phyloP scores from a whole-genome alignment of 768 basidiomycete genomes.

The Amanita molliuscula region DNA sequence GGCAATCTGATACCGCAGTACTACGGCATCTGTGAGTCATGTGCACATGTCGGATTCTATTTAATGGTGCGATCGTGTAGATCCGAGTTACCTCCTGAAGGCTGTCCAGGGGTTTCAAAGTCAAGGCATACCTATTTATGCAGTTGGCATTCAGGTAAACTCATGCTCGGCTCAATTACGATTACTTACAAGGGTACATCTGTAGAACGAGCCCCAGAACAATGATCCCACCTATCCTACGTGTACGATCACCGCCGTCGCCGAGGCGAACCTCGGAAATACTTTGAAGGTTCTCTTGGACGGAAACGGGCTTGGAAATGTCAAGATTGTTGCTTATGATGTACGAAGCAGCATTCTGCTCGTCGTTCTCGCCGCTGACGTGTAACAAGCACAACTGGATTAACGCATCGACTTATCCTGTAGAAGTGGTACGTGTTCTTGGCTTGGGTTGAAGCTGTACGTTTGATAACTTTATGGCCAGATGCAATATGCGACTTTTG shows the following conservation, averaged over 20 bases:
- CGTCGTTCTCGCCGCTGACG: not conserved
- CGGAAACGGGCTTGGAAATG: conserved; percentile 44
- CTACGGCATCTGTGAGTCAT: conserved; percentile 33
- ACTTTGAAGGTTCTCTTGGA: conserved; percentile 49
- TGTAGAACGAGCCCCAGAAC: conserved; percentile 39
- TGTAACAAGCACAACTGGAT: conserved; percentile 55
- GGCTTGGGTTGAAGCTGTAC: too few relatives aligned
- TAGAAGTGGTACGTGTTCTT: conserved; percentile 22
- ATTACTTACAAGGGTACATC: not conserved
- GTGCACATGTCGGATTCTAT: not conserved
- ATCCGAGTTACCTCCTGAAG: conserved; percentile 66
- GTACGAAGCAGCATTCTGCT: not conserved
- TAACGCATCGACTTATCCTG: conserved; percentile 51
- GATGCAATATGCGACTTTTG: conserved; percentile 46
- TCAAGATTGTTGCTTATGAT: conserved; percentile 46
- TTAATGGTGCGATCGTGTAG: conserved; percentile 21
- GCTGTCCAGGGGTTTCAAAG: conserved; percentile 56
- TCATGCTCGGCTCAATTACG: not conserved
- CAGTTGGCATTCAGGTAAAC: conserved; percentile 42
- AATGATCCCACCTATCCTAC: conserved; percentile 64
- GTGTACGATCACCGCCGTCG: conserved; percentile 38
- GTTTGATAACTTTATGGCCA: not conserved
- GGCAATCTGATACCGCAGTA: conserved; percentile 45
- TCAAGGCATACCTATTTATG: conserved; percentile 52
- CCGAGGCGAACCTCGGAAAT: conserved; percentile 50